phyloP scores from a whole-genome alignment of 2,329 filamentous ascomycete species.

The Colletotrichum australisinense region DNA sequence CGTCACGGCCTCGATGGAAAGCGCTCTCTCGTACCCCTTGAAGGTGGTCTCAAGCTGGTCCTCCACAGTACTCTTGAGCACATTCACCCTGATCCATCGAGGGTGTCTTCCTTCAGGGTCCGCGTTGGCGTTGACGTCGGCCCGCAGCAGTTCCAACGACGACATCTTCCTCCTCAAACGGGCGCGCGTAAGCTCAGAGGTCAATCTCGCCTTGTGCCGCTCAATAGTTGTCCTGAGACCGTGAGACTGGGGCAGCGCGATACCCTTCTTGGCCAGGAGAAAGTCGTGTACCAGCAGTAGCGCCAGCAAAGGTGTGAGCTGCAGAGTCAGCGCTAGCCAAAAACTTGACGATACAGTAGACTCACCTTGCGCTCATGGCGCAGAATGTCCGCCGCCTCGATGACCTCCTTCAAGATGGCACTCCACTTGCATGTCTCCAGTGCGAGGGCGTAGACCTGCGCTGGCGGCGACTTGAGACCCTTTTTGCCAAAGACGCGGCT shows the following conservation, averaged over 20 bases:
- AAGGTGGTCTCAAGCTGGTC: constrained; percentile 83
- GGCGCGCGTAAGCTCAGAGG: constrained; percentile 84
- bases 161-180: constrained; percentile 78
- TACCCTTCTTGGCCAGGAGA: constrained; percentile 82
- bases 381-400: constrained; percentile 82
- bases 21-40: constrained; percentile 67
- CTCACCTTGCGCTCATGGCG: constrained; percentile 85
- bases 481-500: constrained; percentile 84
- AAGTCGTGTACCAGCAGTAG: constrained; percentile 89
- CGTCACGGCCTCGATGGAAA: constrained; percentile 68
- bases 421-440: constrained; percentile 94
- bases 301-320: constrained; percentile 85
- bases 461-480: constrained; percentile 79
- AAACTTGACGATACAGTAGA: background rate
- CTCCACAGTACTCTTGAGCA: constrained; percentile 76
- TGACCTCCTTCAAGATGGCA: constrained; percentile 84
- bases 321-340: constrained; percentile 29
- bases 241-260: constrained; percentile 84
- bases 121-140: constrained; percentile 64
- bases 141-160: constrained; percentile 74
- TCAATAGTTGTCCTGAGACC: constrained; percentile 81
- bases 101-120: constrained; percentile 72
- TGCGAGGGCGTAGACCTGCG: constrained; percentile 88
- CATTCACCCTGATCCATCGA: constrained; percentile 93
- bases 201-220: constrained; percentile 83